Base-by-base conservation (phyloP, 1,284 basidiomycete species). In the Cryptococcus hybrid region DNA sequence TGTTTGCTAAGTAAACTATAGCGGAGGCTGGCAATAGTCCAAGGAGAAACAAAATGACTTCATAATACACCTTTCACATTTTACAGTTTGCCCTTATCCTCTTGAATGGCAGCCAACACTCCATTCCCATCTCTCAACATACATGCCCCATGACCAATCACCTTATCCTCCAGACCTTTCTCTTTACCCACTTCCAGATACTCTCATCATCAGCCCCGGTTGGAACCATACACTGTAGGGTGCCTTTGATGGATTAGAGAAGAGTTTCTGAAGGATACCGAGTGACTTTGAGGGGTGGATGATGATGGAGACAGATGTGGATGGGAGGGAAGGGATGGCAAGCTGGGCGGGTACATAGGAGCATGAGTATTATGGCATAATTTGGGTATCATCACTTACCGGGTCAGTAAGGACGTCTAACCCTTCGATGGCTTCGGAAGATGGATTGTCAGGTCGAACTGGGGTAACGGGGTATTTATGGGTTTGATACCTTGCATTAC, bases 171-270 rank as follows among this genome's bases (percentile, higher is more conserved):
- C 49, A 90, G 72, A 3, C 79, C 82, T 59, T 84, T 84, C 55
- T 82, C 77, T 40, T 76, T 65, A 87, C 82, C 62, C 80, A 86
- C 9, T 75, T 64, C 42, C 73, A 73, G 50, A 86, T 84, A 5
- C 74, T 73, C 43, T 76, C 83, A 67, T 89, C 86, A 64, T 87
- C 86, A 8, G 89, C 88, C 30, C 90, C 11, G 90, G 90, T 74
- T 93, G 90, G 43, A 92, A 82, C 90, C 90, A 93, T 48, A 92
- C 80, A 1, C 84, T 82, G 13, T 85, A 85, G 8, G 90, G 79
- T 1, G 56, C 38, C 4, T 49, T 38, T 13, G 49, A 15, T 12
- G 51, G 34, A n/a, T 49, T 39, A 11, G 90, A 79, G 86, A 89
- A 72, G 30, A 70, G 57, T 30, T 58, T 54, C 64, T 74, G 50